Evolutionary conservation across 2,329 filamentous ascomycete genomes (phyloP).

Genomic region (Rhytidhysteron rufulum): DNA sequence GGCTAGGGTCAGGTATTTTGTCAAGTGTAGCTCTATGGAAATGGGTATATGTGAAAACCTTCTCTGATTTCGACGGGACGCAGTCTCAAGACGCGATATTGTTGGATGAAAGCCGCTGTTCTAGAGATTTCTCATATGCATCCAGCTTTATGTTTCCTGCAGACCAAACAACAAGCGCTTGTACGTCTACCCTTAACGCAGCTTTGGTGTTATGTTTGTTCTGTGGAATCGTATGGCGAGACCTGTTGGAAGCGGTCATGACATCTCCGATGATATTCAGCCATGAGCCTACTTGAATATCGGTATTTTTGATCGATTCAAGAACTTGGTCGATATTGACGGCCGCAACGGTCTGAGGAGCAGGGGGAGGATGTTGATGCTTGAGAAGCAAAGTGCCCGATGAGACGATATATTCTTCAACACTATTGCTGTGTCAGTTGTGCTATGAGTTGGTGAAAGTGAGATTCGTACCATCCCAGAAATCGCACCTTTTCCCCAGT

Average conservation of each 20-base stretch:
- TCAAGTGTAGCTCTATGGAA: not conserved
- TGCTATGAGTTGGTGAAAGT: slow-evolving; percentile 3
- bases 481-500: slow-evolving; percentile 82
- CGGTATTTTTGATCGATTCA: slow-evolving; percentile 57
- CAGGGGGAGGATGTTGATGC: slow-evolving; percentile 56
- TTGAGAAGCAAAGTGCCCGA: slow-evolving; percentile 64
- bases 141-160: slow-evolving; percentile 69
- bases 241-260: slow-evolving; percentile 13
- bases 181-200: slow-evolving; percentile 48
- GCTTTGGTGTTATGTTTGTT: slow-evolving; percentile 11
- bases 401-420: slow-evolving; percentile 54
- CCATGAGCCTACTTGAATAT: slow-evolving; percentile 75
- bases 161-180: slow-evolving; percentile 75
- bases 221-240: not conserved
- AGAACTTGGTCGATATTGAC: slow-evolving; percentile 73
- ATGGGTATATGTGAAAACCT: not conserved
- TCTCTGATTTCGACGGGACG: too few species aligned
- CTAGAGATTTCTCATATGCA: slow-evolving; percentile 61
- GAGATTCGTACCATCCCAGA: slow-evolving; percentile 71
- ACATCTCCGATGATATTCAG: slow-evolving; percentile 85
- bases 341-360: slow-evolving; percentile 44
- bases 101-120: too few species aligned
- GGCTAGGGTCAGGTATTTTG: too few species aligned
- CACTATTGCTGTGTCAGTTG: slow-evolving; percentile 40
- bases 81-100: too few species aligned